Evolutionary conservation across 1,139 yeast species (phyloP).

Genomic region (Zygoascus sp.): DNA sequence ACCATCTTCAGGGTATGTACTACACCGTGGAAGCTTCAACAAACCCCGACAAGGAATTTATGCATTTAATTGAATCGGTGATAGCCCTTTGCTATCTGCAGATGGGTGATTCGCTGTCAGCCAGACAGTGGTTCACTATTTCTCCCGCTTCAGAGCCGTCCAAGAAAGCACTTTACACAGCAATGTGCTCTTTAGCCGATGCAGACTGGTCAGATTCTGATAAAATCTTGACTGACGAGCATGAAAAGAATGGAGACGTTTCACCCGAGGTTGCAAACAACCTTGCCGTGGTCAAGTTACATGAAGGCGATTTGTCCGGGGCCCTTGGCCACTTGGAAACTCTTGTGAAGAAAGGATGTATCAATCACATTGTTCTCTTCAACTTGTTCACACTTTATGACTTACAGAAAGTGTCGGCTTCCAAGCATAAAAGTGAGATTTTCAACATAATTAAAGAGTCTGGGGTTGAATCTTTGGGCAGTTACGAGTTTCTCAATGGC

Average conservation of each 20-base stretch:
- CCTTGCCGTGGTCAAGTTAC: slow-evolving; percentile 27
- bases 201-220: slow-evolving; percentile 27
- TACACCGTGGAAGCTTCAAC: slow-evolving; percentile 15
- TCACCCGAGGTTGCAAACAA: slow-evolving; percentile 20
- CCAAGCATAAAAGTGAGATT: slow-evolving; percentile 6
- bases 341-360: slow-evolving; percentile 21
- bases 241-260: slow-evolving; percentile 1
- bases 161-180: slow-evolving; percentile 15
- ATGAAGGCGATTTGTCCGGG: slow-evolving; percentile 41
- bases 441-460: slow-evolving; percentile 6
- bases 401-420: slow-evolving; percentile 25
- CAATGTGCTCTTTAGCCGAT: slow-evolving; percentile 30
- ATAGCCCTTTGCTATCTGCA: slow-evolving; percentile 28
- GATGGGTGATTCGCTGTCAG: slow-evolving; percentile 30
- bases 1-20: slow-evolving; percentile 29
- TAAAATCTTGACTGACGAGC: slow-evolving; percentile 15
- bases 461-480: slow-evolving; percentile 15
- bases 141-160: slow-evolving; percentile 11
- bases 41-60: slow-evolving; percentile 15
- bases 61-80: slow-evolving; percentile 20
- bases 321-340: slow-evolving; percentile 41
- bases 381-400: slow-evolving; percentile 31
- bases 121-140: slow-evolving; percentile 29
- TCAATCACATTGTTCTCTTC: slow-evolving; percentile 23
- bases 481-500: slow-evolving; percentile 13